A percentile compares a stretch with the other conserved stretches of the same genome.
Conservation (phyloP, 768 basidiomycete species). For the Phanerochaete carnosa region DNA sequence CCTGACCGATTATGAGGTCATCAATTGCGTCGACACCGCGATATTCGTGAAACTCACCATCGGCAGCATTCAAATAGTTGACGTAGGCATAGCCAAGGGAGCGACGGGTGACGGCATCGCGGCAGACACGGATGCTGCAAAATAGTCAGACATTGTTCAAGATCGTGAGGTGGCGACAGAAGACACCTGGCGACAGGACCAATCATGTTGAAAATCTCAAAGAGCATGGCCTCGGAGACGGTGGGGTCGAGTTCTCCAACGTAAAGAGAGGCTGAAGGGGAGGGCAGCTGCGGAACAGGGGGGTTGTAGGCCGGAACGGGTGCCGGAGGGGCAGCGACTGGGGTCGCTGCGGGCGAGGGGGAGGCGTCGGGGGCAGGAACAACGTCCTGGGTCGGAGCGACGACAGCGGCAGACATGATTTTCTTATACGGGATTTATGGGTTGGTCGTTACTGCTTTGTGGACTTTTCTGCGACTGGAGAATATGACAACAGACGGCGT, state of each 20-base stretch:
- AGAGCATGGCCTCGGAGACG: constrained; percentile 99
- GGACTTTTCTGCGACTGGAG: constrained; percentile 70
- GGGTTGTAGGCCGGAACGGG: constrained; percentile 55
- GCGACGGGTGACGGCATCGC: constrained; percentile 98
- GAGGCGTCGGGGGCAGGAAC: constrained; percentile 46
- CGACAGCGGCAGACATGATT: constrained; percentile 36
- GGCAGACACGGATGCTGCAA: constrained; percentile 94
- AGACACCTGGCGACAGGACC: constrained; percentile 96
- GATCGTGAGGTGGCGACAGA: not conserved
- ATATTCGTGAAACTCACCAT: constrained; percentile 56
- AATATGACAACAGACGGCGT: constrained; percentile 8
- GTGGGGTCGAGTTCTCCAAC: constrained; percentile 98
- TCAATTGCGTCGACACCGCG: constrained; percentile 3
- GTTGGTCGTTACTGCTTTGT: constrained; percentile 92
- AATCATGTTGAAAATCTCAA: constrained; percentile 99
- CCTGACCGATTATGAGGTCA: constrained; percentile 40
- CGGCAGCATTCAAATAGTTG: constrained; percentile 93
- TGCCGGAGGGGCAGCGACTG: constrained; percentile 43
- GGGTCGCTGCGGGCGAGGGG: constrained; percentile 43
- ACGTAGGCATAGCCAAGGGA: constrained; percentile 99
- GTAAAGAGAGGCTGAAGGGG: constrained; percentile 92
- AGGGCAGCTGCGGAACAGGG: constrained; percentile 48
- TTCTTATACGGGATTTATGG: constrained; percentile 34
- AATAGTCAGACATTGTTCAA: not conserved
- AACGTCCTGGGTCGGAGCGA: constrained; percentile 29